phyloP scores from a whole-genome alignment of 2,329 filamentous ascomycete species.

The Ilyonectria destructans region DNA sequence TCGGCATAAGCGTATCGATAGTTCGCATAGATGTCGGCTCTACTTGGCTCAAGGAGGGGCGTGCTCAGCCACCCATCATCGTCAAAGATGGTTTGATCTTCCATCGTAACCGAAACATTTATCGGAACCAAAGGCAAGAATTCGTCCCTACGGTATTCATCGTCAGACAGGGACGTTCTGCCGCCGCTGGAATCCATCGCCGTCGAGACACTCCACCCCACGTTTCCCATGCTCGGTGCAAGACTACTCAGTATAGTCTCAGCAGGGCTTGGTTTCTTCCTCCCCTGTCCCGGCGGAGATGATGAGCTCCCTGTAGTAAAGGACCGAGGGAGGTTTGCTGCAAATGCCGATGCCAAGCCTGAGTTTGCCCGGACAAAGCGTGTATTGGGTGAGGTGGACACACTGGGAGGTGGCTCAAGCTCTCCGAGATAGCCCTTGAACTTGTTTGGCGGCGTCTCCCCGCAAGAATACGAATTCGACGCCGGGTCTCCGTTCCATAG shows the following conservation, averaged over 20 bases:
- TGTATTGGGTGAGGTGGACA: slow-evolving; percentile 74
- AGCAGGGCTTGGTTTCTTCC: slow-evolving; percentile 74
- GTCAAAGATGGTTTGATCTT: slow-evolving; percentile 77
- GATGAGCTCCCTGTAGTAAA: slow-evolving; percentile 59
- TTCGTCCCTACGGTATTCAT: slow-evolving; percentile 66
- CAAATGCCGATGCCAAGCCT: slow-evolving; percentile 70
- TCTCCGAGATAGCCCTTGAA: slow-evolving; percentile 64
- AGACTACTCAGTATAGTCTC: slow-evolving; percentile 73
- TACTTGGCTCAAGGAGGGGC: slow-evolving; percentile 70
- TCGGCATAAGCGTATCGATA: slow-evolving; percentile 80
- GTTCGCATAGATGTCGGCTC: slow-evolving; percentile 67
- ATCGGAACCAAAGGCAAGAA: slow-evolving; percentile 65
- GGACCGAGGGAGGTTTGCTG: slow-evolving; percentile 69
- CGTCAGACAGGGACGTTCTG: slow-evolving; percentile 69
- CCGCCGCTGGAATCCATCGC: slow-evolving; percentile 63
- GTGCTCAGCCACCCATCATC: slow-evolving; percentile 77
- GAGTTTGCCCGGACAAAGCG: slow-evolving; percentile 69
- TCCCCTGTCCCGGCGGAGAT: slow-evolving; percentile 61
- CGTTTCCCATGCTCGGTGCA: slow-evolving; percentile 63
- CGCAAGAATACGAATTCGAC: slow-evolving; percentile 73
- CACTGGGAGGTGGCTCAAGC: slow-evolving; percentile 65
- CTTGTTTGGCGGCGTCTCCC: slow-evolving; percentile 73
- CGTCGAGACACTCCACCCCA: slow-evolving; percentile 67
- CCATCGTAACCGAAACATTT: slow-evolving; percentile 68
- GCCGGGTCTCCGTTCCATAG: slow-evolving; percentile 69